Conservation (phyloP, 2,329 filamentous ascomycete genomes). For the Colletotrichum theobromicola region DNA sequence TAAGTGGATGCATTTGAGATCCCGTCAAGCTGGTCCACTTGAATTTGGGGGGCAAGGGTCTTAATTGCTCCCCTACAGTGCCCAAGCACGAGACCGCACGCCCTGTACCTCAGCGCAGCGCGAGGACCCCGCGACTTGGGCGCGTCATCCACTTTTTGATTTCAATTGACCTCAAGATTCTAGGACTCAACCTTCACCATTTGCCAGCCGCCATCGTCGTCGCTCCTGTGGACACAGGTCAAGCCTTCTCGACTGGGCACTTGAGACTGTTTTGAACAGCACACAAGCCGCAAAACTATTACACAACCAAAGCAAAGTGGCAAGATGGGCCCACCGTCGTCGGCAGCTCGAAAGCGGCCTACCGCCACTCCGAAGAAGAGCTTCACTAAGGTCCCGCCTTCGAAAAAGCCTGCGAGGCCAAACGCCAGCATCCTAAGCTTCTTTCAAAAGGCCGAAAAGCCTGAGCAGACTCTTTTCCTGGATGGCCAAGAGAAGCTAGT, state of each 20-base stretch:
- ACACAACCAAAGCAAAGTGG: not conserved
- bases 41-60: not conserved
- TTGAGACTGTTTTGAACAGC: not conserved
- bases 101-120: not conserved
- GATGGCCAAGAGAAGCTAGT: constrained; percentile 18
- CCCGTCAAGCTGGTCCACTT: not conserved
- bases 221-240: not conserved
- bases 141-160: not conserved
- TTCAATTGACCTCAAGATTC: not conserved
- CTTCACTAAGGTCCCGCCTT: not conserved
- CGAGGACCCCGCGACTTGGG: not conserved
- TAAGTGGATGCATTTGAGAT: not conserved
- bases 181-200: not conserved
- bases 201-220: not conserved
- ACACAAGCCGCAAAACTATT: not conserved
- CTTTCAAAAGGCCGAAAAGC: constrained; percentile 72
- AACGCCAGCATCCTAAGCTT: constrained; percentile 77
- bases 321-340: constrained; percentile 19
- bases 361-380: constrained; percentile 21
- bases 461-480: constrained; percentile 64
- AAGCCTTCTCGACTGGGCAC: not conserved
- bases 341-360: constrained; percentile 15
- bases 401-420: constrained; percentile 42
- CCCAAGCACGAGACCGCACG: not conserved
- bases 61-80: not conserved